Evolutionary conservation across 139 green algal genomes (phyloP), one percentile per base, ranked within the genome.

Genomic region (Micractinium sp.): DNA sequence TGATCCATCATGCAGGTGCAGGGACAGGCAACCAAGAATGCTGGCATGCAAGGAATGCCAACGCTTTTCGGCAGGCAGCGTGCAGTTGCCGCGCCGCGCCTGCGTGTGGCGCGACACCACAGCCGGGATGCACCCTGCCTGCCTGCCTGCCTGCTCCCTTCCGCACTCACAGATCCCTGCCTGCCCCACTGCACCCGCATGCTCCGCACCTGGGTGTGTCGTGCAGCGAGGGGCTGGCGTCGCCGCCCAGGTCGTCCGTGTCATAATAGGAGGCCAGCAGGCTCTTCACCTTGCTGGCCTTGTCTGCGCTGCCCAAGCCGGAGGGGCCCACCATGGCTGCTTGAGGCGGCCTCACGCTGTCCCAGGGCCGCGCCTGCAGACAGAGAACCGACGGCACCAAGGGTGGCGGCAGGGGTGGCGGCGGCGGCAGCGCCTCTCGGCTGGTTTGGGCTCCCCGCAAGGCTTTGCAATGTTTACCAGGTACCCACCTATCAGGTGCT

Each of bases 251-350:
- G 18, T 94, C 81, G 38, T 90, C 90, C 19, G 71, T 56, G n/a
- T 94, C 94, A 89, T 97, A 97, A 81, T 97, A 97, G 86, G 90
- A 95, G 38, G 91, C 93, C 2, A 97, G 91, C 67, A 97, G 85
- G 66, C 90, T 91, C 79, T 95, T 95, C 5, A 96, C 87, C 60
- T 92, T 92, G 38, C 20, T 81, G 36, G 90, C 90, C 78, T 88
- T 92, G 18, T 91, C 87, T 2, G 83, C 83, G 41, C 67, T 87
- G 83, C 83, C 83, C 35, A 23, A 29, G 41, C 29, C 41, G 13
- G 27, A 27, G 29, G 29, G 29, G 25, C 83, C 83, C 25, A 35
- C 61, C 35, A 53, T 76, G 61, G 29, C 79, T 67, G 29, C 79
- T 56, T 56, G 9, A 16, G 5, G 5, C 47, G 47, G 47, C 47